phyloP scores from a whole-genome alignment of 257 asterid genomes.

The Osmanthus fragrans region DNA sequence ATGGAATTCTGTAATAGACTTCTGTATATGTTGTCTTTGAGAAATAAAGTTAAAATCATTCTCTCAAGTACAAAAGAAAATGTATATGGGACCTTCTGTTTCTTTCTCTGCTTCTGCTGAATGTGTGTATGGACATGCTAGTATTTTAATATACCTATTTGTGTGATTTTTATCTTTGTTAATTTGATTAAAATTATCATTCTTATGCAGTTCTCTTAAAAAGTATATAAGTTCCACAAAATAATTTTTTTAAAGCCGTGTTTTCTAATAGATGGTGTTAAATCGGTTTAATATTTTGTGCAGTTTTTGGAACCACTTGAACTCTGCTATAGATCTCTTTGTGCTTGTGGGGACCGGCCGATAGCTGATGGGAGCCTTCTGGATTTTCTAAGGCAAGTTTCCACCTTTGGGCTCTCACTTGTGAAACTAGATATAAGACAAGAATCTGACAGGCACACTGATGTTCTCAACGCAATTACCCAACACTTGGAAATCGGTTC shows the following conservation, averaged over 20 bases:
- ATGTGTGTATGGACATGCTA: background rate
- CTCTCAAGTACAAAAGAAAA: background rate
- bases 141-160: background rate
- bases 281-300: slow-evolving; percentile 1
- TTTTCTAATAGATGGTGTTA: background rate
- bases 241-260: background rate
- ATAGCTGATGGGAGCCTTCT: slow-evolving; percentile 73
- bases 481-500: slow-evolving; percentile 56
- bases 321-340: slow-evolving; percentile 64
- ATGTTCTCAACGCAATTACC: slow-evolving; percentile 60
- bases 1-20: background rate
- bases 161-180: background rate
- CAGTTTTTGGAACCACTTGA: slow-evolving; percentile 73
- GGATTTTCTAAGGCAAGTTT: slow-evolving; percentile 62
- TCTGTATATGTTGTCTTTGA: background rate
- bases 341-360: slow-evolving; percentile 58
- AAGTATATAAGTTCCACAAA: background rate
- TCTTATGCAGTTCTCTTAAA: background rate
- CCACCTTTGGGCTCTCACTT: slow-evolving; percentile 64
- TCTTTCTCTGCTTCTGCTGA: background rate
- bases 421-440: slow-evolving; percentile 65
- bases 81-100: background rate
- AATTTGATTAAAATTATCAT: background rate
- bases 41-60: background rate
- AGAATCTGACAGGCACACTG: slow-evolving; percentile 67